Evolutionary conservation across 768 basidiomycete genomes (phyloP), one percentile per base, ranked within the genome.

Genomic region (Trametes gibbosa): DNA sequence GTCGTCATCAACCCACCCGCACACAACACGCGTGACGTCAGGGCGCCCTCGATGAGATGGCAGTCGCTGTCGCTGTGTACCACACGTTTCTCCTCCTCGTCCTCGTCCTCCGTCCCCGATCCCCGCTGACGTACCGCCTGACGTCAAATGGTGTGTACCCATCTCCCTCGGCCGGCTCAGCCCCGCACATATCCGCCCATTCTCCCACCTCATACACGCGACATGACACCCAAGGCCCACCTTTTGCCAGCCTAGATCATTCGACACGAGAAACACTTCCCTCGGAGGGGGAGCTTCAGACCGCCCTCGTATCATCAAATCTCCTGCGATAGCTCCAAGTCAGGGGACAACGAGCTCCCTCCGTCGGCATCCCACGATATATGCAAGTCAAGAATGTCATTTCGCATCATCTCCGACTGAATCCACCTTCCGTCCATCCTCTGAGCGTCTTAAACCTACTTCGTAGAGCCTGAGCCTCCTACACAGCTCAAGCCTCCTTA

Each of bases 21-120:
- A 32, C 3, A 19, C 29, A n/a, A 16, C 49, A 56, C 59, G 59
- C 59, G 59, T 61, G 59, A 61, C 59, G 59, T 61, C 59, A 61
- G 25, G 3, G 24, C 34, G 17, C 17, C 16, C 14, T 14, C 5
- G n/a, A n/a, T n/a, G n/a, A n/a, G n/a, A n/a, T n/a, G n/a, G n/a
- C n/a, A n/a, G 13, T 39, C 3, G 17, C 37, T 39, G 6, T 17
- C 13, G 37, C n/a, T 43, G 42, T 19, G 21, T 19, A 5, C 42
- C 19, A 19, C 42, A 19, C 21, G 42, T 43, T 19, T 43, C 12
- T 43, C 19, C n/a, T 39, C 29, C 6, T 17, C 10, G 7, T 39
- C 5, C 13, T 39, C n/a, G 8, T 12, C 19, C 21, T 43, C 42
- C 19, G n/a, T 21, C 42, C 42, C 21, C n/a, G 42, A 21, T 21